Conservation (phyloP, 148 eudicot species). For the Cornus florida region DNA sequence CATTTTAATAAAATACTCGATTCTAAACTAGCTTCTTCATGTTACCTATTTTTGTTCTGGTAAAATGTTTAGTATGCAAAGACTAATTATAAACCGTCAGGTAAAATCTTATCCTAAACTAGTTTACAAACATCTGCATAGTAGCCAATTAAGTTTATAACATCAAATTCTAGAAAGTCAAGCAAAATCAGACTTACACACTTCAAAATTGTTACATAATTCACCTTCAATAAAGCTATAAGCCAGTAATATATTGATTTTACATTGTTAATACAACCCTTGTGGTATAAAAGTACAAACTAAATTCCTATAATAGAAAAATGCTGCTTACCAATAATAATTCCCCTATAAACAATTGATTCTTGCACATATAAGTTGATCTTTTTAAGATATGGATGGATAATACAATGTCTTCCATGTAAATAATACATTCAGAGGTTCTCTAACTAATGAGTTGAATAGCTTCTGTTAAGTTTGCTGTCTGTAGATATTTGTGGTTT, state of each 20-base stretch:
- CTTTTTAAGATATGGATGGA: background rate
- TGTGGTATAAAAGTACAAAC: background rate
- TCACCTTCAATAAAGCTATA: background rate
- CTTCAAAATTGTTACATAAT: background rate
- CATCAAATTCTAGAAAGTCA: background rate
- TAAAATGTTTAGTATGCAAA: no score
- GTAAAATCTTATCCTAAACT: no score
- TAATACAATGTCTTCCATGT: background rate
- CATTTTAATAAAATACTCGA: no score
- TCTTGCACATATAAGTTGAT: background rate
- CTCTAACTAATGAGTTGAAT: conserved; percentile 9
- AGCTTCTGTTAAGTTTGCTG: conserved; percentile 14
- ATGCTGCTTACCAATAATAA: conserved; percentile 1
- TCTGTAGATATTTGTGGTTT: conserved; percentile 22
- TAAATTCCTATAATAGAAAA: background rate
- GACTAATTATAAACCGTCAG: no score
- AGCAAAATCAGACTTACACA: background rate
- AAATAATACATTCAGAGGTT: background rate
- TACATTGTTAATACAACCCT: background rate
- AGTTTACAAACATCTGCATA: background rate
- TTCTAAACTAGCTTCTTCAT: no score
- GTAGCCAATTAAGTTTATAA: background rate
- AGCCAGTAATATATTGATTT: background rate
- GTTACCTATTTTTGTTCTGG: no score
- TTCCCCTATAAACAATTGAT: no score